Percentiles rank a stretch among this genome's conserved stretches.
Conservation (phyloP, 345 rosid genomes). For the Gossypium bickii region DNA sequence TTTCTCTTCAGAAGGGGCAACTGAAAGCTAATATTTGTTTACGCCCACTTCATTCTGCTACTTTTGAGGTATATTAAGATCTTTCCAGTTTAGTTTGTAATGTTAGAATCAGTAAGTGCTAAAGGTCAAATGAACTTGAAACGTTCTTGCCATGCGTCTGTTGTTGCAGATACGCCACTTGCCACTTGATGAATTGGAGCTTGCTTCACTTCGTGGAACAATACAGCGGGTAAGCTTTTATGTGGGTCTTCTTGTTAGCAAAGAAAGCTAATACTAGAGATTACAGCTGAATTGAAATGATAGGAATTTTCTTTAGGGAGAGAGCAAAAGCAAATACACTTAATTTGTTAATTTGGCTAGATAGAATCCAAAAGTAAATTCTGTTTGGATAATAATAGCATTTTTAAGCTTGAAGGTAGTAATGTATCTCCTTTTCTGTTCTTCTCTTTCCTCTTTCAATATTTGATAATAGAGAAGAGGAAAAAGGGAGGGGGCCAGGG, state of each 20-base stretch:
- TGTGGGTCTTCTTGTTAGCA: not conserved
- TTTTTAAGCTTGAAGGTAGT: not conserved
- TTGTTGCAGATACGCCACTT: conserved; percentile 69
- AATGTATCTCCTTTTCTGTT: not conserved
- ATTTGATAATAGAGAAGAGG: not conserved
- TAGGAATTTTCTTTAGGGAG: not conserved
- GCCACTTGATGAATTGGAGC: conserved; percentile 95
- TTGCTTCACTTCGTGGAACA: conserved; percentile 91
- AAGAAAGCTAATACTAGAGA: not conserved
- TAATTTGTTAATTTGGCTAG: not conserved
- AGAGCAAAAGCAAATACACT: not conserved
- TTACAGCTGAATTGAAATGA: not conserved
- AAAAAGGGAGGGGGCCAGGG: not conserved
- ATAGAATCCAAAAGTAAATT: conserved; percentile 1
- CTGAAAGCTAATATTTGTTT: conserved; percentile 71
- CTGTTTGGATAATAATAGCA: not conserved
- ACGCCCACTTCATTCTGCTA: conserved; percentile 76
- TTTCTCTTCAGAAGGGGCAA: conserved; percentile 90
- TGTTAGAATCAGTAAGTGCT: not conserved
- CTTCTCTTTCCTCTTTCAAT: not conserved
- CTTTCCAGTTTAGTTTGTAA: conserved; percentile 16
- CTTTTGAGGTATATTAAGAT: conserved; percentile 67
- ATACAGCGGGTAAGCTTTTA: conserved; percentile 63
- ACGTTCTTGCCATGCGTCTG: conserved; percentile 16
- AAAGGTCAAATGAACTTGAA: conserved; percentile 7